Evolutionary conservation across 495 filamentous ascomycete species (phyloP).

Genomic region (Daldinia decipiens): DNA sequence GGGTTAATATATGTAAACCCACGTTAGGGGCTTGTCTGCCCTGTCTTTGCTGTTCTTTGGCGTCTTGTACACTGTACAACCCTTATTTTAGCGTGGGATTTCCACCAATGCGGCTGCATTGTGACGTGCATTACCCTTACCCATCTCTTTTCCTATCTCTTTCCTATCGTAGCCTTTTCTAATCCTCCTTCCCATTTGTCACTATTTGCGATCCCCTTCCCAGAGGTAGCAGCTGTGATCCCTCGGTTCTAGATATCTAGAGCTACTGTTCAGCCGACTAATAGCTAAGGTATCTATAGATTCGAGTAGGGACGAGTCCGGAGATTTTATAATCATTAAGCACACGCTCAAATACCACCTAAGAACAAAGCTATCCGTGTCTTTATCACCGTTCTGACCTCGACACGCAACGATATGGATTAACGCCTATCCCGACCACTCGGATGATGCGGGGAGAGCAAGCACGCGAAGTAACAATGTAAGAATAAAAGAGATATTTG

Average conservation of each 20-base stretch:
- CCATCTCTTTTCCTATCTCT: conserved; percentile 24
- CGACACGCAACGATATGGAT: conserved; percentile 30
- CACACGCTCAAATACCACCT: background rate
- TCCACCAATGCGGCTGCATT: conserved; percentile 43
- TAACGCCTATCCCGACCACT: conserved; percentile 28
- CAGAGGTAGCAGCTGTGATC: conserved; percentile 8
- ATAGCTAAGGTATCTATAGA: conserved; percentile 9
- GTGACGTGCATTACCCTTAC: conserved; percentile 43
- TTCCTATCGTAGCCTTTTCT: conserved; percentile 13
- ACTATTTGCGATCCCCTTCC: conserved; percentile 27
- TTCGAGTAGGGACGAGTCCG: background rate
- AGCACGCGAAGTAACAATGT: conserved; percentile 37
- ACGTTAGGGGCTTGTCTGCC: background rate
- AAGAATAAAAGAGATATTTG: conserved; percentile 23
- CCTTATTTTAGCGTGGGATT: conserved; percentile 22
- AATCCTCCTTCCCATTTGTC: conserved; percentile 22
- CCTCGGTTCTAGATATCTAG: conserved; percentile 13
- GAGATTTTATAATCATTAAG: background rate
- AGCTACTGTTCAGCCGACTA: conserved; percentile 11
- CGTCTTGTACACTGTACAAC: conserved; percentile 4
- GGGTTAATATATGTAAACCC: background rate
- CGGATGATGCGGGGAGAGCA: conserved; percentile 43
- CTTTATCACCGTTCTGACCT: conserved; percentile 10
- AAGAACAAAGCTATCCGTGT: conserved; percentile 29
- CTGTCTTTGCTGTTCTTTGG: background rate